Evolutionary conservation across 257 asterid genomes (phyloP), one percentile per base, ranked within the genome.

Genomic region (Buddleja alternifolia): DNA sequence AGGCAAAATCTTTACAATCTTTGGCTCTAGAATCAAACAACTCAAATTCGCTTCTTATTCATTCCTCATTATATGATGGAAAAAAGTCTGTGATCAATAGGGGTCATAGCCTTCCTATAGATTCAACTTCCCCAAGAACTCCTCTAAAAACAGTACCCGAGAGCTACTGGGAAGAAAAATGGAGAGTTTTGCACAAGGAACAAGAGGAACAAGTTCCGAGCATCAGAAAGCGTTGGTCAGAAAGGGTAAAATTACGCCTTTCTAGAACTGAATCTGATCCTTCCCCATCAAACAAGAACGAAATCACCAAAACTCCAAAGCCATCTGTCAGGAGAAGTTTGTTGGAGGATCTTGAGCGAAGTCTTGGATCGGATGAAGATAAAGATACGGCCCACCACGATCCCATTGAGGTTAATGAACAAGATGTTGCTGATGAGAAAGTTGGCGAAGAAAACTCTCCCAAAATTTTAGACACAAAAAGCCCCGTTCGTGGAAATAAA

Each of bases 111-210:
- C 83, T 73, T 67, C 78, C 90, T 8, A 64, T 82, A 10, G 96
- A 85, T 80, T 71, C 82, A 63, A 73, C 70, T 42, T 84, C 94
- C 76, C 92, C 90, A 8, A 77, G 77, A 71, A 84, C 86, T 70
- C 95, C 92, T 23, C 70, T 77, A 66, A 78, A 48, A 58, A 71
- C 73, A 51, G 77, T 84, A 41, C 90, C 82, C 15, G 86, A 87
- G 65, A 87, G 90, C 84, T 92, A 92, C 79, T 92, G 98, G 98
- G 98, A 92, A 77, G 98, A 89, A 73, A 86, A 86, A 60, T 92
- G 98, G 96, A 85, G 92, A 74, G 90, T 80, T 77, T 23, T 89
- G 85, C 89, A 87, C 80, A 80, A 83, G 73, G 92, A 89, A 78
- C 90, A 83, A 77, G 79, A 67, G 55, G 84, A 82, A 32, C 80